A percentile compares a stretch with the other conserved stretches of the same genome.
Conservation (phyloP, 805 yeast genomes). For the Candida fluviatilis region DNA sequence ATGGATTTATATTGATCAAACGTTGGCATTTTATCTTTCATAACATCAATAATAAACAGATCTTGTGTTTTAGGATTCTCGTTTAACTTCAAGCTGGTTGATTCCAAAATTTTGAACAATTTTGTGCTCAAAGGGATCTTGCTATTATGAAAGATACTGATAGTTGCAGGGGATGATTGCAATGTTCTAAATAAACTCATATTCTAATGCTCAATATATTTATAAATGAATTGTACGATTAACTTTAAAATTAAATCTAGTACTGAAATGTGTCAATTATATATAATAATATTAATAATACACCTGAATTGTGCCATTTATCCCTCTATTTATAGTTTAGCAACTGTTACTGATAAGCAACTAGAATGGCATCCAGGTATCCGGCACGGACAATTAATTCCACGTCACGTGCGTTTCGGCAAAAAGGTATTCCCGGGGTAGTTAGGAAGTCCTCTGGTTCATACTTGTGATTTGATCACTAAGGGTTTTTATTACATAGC, state of each 20-base stretch:
- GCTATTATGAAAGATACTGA: conserved; percentile 38
- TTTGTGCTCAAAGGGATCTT: conserved; percentile 28
- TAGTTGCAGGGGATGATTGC: conserved; percentile 38
- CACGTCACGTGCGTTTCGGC: not conserved
- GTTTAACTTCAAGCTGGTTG: conserved; percentile 27
- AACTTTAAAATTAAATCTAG: too few relatives aligned
- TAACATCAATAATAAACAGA: conserved; percentile 32
- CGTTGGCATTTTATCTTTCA: conserved; percentile 39
- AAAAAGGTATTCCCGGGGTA: not conserved
- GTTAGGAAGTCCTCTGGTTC: not conserved
- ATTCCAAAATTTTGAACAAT: conserved; percentile 26
- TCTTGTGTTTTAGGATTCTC: conserved; percentile 6
- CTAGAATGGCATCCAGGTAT: not conserved
- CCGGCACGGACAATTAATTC: not conserved
- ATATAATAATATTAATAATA: too few relatives aligned
- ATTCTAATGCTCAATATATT: not conserved
- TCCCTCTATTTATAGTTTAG: not conserved
- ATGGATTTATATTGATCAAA: conserved; percentile 35
- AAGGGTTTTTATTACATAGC: too few relatives aligned
- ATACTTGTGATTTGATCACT: too few relatives aligned
- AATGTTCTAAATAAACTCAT: conserved; percentile 41
- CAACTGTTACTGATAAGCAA: not conserved
- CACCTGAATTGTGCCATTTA: too few relatives aligned
- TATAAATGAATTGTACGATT: too few relatives aligned
- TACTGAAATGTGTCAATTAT: too few relatives aligned